These are phyloP conservation scores for Fusarium sp. DNA, from an alignment of 2,329 filamentous ascomycete species.

Conservation along the genomic window DNA sequence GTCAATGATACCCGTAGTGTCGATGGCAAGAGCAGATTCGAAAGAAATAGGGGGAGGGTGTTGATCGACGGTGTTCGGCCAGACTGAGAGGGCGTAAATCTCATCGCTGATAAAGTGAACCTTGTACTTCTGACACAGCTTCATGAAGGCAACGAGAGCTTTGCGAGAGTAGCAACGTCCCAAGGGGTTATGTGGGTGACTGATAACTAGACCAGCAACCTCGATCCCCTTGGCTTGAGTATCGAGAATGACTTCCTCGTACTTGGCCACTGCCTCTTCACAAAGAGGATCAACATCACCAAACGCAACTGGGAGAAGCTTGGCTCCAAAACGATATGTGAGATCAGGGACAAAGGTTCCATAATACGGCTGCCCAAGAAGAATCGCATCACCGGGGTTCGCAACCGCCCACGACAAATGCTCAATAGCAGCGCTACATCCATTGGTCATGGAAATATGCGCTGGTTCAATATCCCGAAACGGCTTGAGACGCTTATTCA, in stretches of 20 bases:
- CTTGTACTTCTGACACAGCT: constrained; percentile 59
- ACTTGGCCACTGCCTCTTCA: constrained; percentile 54
- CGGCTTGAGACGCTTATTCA: constrained; percentile 51
- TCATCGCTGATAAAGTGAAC: constrained; percentile 65
- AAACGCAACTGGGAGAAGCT: constrained; percentile 59
- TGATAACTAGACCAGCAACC: constrained; percentile 62
- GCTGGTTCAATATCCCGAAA: constrained; percentile 45
- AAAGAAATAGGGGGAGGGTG: constrained; percentile 51
- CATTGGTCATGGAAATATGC: constrained; percentile 55
- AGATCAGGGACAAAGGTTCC: constrained; percentile 62
- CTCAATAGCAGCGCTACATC: constrained; percentile 56
- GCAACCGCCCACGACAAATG: constrained; percentile 55
- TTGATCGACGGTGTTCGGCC: constrained; percentile 52
- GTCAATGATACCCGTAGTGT: constrained; percentile 59
- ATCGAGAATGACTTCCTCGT: constrained; percentile 58
- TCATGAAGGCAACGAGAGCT: constrained; percentile 56
- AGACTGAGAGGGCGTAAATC: constrained; percentile 65
- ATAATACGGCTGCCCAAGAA: constrained; percentile 60
- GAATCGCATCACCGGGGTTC: constrained; percentile 54
- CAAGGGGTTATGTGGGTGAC: constrained; percentile 64
- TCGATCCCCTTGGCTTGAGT: constrained; percentile 53
- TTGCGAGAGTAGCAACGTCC: constrained; percentile 59
- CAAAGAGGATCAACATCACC: constrained; percentile 58
- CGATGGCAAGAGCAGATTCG: constrained; percentile 59
- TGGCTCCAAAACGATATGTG: constrained; percentile 54